Conservation (phyloP, 1,284 basidiomycete species). For the Sporisorium reilianum region DNA sequence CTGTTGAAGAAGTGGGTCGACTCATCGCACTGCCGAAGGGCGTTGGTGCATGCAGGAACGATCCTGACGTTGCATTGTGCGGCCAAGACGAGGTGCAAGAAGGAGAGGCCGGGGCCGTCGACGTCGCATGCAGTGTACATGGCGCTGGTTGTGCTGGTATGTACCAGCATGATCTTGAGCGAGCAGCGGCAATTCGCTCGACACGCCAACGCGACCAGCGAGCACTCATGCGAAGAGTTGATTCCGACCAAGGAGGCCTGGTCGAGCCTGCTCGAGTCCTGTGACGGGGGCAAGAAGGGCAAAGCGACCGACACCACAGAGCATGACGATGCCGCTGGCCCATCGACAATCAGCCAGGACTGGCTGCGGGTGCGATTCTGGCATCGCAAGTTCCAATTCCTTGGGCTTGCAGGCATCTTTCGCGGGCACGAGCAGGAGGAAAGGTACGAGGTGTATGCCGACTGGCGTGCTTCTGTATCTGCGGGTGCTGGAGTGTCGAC, state of each 20-base stretch:
- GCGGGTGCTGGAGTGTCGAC: conserved; percentile 1
- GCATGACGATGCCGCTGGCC: neutral
- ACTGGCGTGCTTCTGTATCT: conserved; percentile 33
- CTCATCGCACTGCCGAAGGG: conserved; percentile 27
- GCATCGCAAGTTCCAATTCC: conserved; percentile 35
- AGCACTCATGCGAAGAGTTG: conserved; percentile 19
- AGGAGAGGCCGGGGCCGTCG: conserved; percentile 21
- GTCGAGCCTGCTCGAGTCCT: conserved; percentile 8
- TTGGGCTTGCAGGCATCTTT: conserved; percentile 39
- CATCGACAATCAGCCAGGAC: neutral
- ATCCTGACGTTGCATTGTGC: conserved; percentile 33
- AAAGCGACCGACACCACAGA: neutral
- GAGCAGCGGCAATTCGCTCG: neutral
- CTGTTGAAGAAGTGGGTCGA: conserved; percentile 32
- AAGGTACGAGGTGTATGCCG: conserved; percentile 17
- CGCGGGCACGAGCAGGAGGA: conserved; percentile 14
- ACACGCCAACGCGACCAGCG: neutral
- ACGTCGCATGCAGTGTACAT: conserved; percentile 34
- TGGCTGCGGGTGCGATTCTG: conserved; percentile 34
- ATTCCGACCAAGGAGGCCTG: conserved; percentile 16
- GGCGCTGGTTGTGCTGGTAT: conserved; percentile 23
- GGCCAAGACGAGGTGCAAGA: neutral
- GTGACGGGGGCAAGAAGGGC: neutral
- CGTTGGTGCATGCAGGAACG: conserved; percentile 40
- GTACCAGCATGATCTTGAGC: conserved; percentile 13